Percentiles rank a stretch among this genome's conserved stretches.
Conservation (phyloP, 768 basidiomycete genomes). For the Boletus pseudo-olivaceus region DNA sequence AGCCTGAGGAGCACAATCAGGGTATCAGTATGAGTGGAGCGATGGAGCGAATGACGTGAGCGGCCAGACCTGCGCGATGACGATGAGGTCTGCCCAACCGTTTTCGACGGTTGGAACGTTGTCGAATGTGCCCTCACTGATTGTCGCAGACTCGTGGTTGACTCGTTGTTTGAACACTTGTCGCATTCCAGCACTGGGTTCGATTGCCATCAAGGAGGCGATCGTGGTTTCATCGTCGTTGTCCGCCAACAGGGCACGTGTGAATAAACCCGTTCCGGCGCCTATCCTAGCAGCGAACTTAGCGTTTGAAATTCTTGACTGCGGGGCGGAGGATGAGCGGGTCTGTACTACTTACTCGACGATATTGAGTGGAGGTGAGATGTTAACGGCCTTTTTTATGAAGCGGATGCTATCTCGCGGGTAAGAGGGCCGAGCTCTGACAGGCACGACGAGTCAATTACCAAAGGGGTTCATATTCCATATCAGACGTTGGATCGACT, state of each 20-base stretch:
- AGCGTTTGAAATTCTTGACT: background rate
- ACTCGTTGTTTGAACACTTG: constrained; percentile 58
- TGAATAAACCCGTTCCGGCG: constrained; percentile 86
- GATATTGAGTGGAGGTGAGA: constrained; percentile 48
- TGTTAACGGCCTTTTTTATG: constrained; percentile 49
- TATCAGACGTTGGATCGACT: no score
- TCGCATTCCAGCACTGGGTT: constrained; percentile 89
- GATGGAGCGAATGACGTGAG: background rate
- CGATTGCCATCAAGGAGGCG: constrained; percentile 60
- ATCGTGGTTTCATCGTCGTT: constrained; percentile 50
- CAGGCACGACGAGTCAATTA: background rate
- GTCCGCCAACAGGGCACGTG: constrained; percentile 71
- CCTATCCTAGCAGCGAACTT: constrained; percentile 54
- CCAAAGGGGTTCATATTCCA: no score
- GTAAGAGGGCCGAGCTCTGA: constrained; percentile 80
- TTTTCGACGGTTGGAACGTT: constrained; percentile 49
- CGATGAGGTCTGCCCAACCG: constrained; percentile 73
- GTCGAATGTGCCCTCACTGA: constrained; percentile 70
- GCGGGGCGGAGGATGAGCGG: background rate
- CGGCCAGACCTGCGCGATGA: constrained; percentile 64
- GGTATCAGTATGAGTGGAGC: constrained; percentile 1
- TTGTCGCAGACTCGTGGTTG: constrained; percentile 48
- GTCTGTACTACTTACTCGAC: no score
- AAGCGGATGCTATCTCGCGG: constrained; percentile 57
- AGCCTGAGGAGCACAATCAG: constrained; percentile 49